phyloP scores from a whole-genome alignment of 345 rosid genomes.

The Noccaea bulbosa region DNA sequence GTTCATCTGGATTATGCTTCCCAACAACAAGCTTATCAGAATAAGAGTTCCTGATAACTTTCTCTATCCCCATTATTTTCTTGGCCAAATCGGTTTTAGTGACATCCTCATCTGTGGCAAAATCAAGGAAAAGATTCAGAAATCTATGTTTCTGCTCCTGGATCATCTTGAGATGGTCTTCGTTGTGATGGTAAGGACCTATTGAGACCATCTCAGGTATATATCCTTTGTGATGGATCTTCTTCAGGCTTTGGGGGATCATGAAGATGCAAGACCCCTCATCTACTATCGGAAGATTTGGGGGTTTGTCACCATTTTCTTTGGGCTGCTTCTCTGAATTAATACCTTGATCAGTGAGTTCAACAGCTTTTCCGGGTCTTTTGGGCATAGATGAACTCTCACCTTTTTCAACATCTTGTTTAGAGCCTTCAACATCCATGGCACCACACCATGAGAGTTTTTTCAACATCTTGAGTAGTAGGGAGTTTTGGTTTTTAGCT shows the following conservation, averaged over 20 bases:
- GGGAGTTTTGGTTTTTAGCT: no score
- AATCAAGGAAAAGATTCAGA: constrained; percentile 27
- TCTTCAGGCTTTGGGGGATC: not conserved
- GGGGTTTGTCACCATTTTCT: not conserved
- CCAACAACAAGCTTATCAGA: constrained; percentile 22
- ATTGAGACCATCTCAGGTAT: constrained; percentile 50
- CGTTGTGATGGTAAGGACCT: constrained; percentile 52
- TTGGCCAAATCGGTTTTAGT: not conserved
- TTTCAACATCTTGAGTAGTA: no score
- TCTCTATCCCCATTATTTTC: constrained; percentile 11
- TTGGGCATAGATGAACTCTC: not conserved
- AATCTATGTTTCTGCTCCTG: constrained; percentile 50
- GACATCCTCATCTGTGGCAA: not conserved
- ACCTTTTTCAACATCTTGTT: not conserved
- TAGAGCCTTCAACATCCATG: not conserved
- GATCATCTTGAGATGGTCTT: constrained; percentile 43
- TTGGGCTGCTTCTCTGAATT: not conserved
- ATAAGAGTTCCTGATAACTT: constrained; percentile 12
- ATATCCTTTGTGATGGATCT: constrained; percentile 15
- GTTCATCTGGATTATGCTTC: not conserved
- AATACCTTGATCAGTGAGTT: not conserved
- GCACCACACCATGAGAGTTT: not conserved
- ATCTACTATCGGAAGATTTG: not conserved
- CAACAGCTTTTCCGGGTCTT: not conserved
- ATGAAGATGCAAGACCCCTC: not conserved